Percentiles rank a stretch among this genome's conserved stretches.
phyloP scores from a whole-genome alignment of 2,329 filamentous ascomycete genomes.

The Simplicillium aogashimaense region DNA sequence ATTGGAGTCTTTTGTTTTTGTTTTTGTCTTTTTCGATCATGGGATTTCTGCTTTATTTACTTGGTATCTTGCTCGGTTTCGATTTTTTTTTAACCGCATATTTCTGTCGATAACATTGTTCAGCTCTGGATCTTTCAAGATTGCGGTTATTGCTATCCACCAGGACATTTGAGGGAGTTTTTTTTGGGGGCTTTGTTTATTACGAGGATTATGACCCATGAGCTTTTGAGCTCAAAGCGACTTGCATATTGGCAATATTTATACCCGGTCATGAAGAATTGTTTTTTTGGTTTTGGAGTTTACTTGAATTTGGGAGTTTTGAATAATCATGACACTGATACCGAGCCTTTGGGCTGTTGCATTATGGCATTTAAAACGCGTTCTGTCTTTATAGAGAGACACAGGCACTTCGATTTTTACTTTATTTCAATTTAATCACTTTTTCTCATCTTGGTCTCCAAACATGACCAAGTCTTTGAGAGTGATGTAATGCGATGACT shows the following conservation, averaged over 20 bases:
- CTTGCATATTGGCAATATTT: background rate
- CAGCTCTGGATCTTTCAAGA: background rate
- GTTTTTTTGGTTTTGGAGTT: background rate
- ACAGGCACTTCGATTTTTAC: background rate
- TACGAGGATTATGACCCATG: no score
- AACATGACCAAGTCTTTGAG: background rate
- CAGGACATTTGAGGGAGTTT: no score
- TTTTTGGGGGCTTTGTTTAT: no score
- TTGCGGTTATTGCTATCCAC: no score
- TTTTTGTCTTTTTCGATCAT: no score
- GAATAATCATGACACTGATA: background rate
- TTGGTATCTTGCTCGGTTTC: background rate
- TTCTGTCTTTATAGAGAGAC: no score
- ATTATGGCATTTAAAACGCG: background rate
- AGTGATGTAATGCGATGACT: background rate
- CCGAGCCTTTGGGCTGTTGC: background rate
- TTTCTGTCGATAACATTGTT: no score
- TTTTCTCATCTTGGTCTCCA: background rate
- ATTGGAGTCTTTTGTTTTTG: background rate
- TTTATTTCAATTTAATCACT: background rate
- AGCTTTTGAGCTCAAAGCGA: background rate
- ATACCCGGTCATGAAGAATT: background rate
- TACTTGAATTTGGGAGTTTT: background rate
- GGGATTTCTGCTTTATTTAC: background rate
- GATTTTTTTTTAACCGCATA: no score